Conservation (phyloP, 257 asterid genomes). For the Craterostigma plantagineum region DNA sequence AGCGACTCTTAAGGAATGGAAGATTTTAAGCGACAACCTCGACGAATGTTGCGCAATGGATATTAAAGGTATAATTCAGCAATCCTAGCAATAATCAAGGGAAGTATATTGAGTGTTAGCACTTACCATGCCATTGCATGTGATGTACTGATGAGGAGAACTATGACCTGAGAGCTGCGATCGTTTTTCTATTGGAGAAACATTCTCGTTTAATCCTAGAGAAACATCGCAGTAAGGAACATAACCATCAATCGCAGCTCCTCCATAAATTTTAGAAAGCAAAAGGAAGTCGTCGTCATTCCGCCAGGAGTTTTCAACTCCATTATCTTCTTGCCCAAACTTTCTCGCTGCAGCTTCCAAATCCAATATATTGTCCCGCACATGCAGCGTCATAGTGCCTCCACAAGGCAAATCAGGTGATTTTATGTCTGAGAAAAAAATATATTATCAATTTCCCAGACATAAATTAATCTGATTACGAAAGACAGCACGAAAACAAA, state of each 20-base stretch:
- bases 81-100: conserved; percentile 12
- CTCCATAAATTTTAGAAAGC: conserved; percentile 29
- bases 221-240: conserved; percentile 40
- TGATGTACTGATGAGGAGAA: conserved; percentile 2
- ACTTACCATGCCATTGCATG: conserved; percentile 10
- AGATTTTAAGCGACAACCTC: too few relatives aligned
- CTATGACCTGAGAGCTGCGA: conserved; percentile 2
- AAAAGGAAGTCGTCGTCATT: conserved; percentile 27
- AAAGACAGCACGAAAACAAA: too few relatives aligned
- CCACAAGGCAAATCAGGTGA: conserved; percentile 45
- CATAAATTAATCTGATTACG: conserved; percentile 7
- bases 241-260: conserved; percentile 32
- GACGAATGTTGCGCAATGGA: too few relatives aligned
- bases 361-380: conserved; percentile 55
- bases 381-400: conserved; percentile 24
- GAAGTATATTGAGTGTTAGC: conserved; percentile 8
- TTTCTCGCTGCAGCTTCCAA: conserved; percentile 64
- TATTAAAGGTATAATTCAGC: conserved; percentile 20
- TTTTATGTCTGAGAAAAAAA: conserved; percentile 41
- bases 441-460: neutral
- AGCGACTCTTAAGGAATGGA: conserved; percentile 1
- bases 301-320: conserved; percentile 28
- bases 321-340: conserved; percentile 55
- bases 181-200: conserved; percentile 9
- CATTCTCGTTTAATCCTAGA: conserved; percentile 13